Percentiles rank a stretch among this genome's conserved stretches.
phyloP scores from a whole-genome alignment of 179 eudicot species.

The Sideroxylon spinosum region DNA sequence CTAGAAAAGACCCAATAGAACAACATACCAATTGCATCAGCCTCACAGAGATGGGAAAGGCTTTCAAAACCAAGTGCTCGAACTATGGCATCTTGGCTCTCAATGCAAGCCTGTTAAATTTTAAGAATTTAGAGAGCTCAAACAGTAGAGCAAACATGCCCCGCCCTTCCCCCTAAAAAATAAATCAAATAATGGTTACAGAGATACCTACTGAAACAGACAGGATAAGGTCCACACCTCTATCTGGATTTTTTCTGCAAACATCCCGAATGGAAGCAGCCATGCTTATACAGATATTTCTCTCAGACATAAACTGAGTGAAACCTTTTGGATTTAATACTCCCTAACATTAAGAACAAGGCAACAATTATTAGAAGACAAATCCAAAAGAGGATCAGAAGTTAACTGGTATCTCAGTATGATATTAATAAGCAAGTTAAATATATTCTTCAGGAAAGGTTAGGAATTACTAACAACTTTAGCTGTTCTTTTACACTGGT shows the following conservation, averaged over 20 bases:
- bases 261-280: constrained; percentile 83
- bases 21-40: constrained; percentile 82
- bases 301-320: constrained; percentile 39
- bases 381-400: not conserved
- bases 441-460: not conserved
- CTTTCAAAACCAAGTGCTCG: constrained; percentile 81
- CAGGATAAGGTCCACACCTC: constrained; percentile 90
- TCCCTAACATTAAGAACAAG: constrained; percentile 38
- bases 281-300: constrained; percentile 55
- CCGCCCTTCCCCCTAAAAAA: not conserved
- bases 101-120: constrained; percentile 72
- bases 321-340: constrained; percentile 63
- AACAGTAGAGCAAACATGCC: not conserved
- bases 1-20: not conserved
- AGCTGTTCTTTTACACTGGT: constrained; percentile 5
- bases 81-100: constrained; percentile 54
- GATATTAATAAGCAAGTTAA: not conserved
- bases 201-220: constrained; percentile 72
- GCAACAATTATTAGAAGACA: constrained; percentile 4
- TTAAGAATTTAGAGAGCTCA: constrained; percentile 23
- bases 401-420: not conserved
- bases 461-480: not conserved
- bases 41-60: constrained; percentile 90
- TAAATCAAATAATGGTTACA: not conserved
- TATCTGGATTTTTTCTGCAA: constrained; percentile 80